Evolutionary conservation across 1,284 basidiomycete genomes (phyloP).

Genomic region (Puccinia hordei): DNA sequence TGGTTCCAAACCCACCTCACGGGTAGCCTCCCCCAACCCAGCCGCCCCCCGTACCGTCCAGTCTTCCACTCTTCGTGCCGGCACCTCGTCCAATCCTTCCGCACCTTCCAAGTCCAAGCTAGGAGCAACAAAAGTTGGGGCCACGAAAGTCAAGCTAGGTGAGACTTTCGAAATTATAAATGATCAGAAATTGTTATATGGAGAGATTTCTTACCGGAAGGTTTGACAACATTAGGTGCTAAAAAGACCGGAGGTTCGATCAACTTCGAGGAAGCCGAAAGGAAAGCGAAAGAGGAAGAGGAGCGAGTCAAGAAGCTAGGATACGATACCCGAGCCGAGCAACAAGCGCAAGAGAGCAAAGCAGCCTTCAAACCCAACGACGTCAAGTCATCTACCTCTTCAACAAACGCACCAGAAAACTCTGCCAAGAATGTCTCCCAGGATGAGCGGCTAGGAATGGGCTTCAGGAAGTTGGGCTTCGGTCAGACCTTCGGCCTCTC

Average conservation of each 20-base stretch:
- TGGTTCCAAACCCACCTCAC: constrained; percentile 56
- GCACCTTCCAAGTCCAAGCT: constrained; percentile 60
- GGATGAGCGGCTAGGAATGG: constrained; percentile 72
- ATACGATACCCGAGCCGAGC: constrained; percentile 79
- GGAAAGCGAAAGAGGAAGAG: constrained; percentile 81
- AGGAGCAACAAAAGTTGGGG: constrained; percentile 63
- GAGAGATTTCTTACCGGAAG: not conserved
- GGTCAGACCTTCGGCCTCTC: constrained; percentile 66
- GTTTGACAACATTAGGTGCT: constrained; percentile 64
- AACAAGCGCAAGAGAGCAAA: constrained; percentile 63
- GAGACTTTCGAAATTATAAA: not conserved
- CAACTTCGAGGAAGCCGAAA: constrained; percentile 87
- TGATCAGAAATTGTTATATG: not conserved
- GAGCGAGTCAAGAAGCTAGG: constrained; percentile 84
- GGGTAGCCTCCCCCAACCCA: constrained; percentile 57
- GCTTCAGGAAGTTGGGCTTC: constrained; percentile 82
- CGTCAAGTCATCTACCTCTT: constrained; percentile 54
- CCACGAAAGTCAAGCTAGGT: constrained; percentile 58
- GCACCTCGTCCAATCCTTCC: constrained; percentile 57
- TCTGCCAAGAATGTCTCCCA: constrained; percentile 61
- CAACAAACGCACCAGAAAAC: constrained; percentile 55
- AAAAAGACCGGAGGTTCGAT: constrained; percentile 71
- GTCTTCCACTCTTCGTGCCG: constrained; percentile 66
- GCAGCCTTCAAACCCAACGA: constrained; percentile 61
- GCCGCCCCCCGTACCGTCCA: constrained; percentile 68